phyloP scores from a whole-genome alignment of 257 asterid species.

The Lithospermum erythrorhizon region DNA sequence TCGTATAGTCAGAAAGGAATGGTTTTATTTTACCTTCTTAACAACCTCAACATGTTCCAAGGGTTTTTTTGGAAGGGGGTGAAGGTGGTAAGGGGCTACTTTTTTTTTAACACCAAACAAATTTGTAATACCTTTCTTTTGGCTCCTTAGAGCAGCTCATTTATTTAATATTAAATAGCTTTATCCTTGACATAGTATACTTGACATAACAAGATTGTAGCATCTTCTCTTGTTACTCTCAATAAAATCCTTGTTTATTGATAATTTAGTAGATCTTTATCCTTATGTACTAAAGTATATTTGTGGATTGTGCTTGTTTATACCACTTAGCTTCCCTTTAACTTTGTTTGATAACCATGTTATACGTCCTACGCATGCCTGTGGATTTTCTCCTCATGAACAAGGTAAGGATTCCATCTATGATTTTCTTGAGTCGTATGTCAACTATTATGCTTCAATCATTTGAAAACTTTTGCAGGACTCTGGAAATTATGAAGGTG shows the following conservation, averaged over 20 bases:
- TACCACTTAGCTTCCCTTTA: conserved; percentile 9
- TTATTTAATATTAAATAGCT: no score
- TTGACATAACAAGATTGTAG: neutral
- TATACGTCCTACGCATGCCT: conserved; percentile 83
- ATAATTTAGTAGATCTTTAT: neutral
- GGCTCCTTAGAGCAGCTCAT: no score
- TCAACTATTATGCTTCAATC: no score
- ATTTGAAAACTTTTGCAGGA: conserved; percentile 39
- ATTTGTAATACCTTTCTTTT: neutral
- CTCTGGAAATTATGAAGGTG: conserved; percentile 51
- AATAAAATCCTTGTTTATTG: neutral
- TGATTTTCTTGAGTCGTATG: neutral
- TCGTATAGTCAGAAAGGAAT: neutral
- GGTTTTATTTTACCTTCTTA: neutral
- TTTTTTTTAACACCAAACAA: neutral
- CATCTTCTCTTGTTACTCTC: no score
- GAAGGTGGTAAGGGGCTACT: no score
- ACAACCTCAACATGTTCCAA: no score
- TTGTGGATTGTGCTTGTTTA: neutral
- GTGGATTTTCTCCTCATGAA: conserved; percentile 41
- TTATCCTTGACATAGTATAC: neutral
- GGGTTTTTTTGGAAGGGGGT: no score
- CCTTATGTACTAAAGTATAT: conserved; percentile 1
- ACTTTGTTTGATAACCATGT: conserved; percentile 6
- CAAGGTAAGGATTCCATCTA: conserved; percentile 32